These are phyloP conservation scores for Salvia miltiorrhiza DNA, from an alignment of 257 asterid species.

Conservation along the genomic window DNA sequence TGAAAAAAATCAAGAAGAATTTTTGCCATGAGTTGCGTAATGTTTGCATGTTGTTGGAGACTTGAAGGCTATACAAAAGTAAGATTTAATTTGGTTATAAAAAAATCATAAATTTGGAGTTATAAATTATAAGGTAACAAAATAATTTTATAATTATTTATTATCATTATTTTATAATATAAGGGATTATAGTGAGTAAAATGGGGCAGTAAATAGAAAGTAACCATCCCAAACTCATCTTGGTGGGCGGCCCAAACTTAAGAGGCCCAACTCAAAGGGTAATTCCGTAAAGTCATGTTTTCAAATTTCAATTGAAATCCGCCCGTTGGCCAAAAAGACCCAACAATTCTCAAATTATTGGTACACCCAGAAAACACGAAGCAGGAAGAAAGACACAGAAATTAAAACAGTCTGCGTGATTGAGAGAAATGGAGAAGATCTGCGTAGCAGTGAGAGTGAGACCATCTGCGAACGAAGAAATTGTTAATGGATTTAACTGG, in stretches of 20 bases:
- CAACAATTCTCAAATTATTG: slow-evolving; percentile 9
- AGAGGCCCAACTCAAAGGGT: slow-evolving; percentile 18
- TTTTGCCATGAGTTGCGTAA: too few species aligned
- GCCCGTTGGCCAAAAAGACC: slow-evolving; percentile 10
- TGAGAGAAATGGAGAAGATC: slow-evolving; percentile 80
- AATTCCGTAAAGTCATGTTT: background rate
- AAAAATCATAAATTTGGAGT: too few species aligned
- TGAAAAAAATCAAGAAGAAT: too few species aligned
- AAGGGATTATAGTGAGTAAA: too few species aligned
- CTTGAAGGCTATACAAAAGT: too few species aligned
- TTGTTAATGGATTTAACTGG: slow-evolving; percentile 64
- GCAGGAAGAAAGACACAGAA: background rate
- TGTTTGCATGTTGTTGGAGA: too few species aligned
- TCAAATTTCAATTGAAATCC: slow-evolving; percentile 21
- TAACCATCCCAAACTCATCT: too few species aligned
- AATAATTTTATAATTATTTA: too few species aligned
- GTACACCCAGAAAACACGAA: background rate
- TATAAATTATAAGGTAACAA: too few species aligned
- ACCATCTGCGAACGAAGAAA: slow-evolving; percentile 58
- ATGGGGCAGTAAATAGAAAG: too few species aligned
- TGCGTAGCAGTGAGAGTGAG: slow-evolving; percentile 92
- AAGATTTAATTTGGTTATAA: too few species aligned
- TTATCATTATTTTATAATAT: too few species aligned
- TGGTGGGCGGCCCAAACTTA: background rate
- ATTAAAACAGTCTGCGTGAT: background rate